Percentiles rank a stretch among this genome's conserved stretches.
phyloP scores from a whole-genome alignment of 192 early-diverging fungal genomes.

The Linderina pennispora region DNA sequence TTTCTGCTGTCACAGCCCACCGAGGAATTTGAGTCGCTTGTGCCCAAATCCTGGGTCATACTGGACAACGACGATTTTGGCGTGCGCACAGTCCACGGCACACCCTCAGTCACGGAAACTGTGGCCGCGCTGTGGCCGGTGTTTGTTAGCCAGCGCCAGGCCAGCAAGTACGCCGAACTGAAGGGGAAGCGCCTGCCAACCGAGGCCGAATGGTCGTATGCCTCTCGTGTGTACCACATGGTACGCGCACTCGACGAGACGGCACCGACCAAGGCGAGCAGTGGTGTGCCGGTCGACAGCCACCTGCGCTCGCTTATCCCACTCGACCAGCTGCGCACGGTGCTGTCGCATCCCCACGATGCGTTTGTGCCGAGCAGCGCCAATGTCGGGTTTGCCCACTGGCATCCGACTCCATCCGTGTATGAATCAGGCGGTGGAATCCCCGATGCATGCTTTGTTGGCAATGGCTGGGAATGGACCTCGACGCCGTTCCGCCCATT shows the following conservation, averaged over 20 bases:
- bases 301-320: conserved; percentile 6
- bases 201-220: conserved; percentile 63
- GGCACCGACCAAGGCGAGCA: not conserved
- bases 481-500: conserved; percentile 54
- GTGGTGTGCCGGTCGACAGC: conserved; percentile 1
- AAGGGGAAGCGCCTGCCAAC: conserved; percentile 62
- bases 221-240: conserved; percentile 21
- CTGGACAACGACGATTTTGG: conserved; percentile 12
- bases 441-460: conserved; percentile 33
- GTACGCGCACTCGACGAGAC: conserved; percentile 14
- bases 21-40: conserved; percentile 7
- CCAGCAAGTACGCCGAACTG: conserved; percentile 59
- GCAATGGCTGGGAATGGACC: conserved; percentile 81
- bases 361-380: conserved; percentile 28
- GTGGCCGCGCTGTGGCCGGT: conserved; percentile 65
- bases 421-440: not conserved
- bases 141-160: conserved; percentile 59
- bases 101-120: conserved; percentile 42
- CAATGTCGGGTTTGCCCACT: conserved; percentile 65
- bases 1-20: conserved; percentile 40
- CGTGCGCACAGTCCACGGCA: conserved; percentile 68
- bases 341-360: conserved; percentile 8
- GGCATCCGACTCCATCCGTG: conserved; percentile 52
- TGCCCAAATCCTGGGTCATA: conserved; percentile 57
- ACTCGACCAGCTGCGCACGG: conserved; percentile 3